Evolutionary conservation across 371 early-diverging fungal species (phyloP), one percentile per base, ranked within the genome.

Genomic region (Mortierella polycephala): DNA sequence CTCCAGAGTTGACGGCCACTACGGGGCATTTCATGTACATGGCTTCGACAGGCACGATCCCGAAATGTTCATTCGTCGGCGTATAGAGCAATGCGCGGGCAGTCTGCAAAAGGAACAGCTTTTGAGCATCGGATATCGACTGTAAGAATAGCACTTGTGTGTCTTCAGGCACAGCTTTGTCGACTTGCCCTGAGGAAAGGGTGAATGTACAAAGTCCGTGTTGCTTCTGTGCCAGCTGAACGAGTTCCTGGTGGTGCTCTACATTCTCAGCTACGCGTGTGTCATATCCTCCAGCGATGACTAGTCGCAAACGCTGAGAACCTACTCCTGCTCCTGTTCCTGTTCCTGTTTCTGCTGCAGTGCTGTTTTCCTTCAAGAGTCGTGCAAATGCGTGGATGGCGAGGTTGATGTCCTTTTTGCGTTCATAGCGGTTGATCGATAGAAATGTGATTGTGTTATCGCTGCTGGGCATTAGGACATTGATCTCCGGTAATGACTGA

Each of bases 31-130:
- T 81, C 44, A 88, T 87, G 81, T 94, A 95, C 99, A 98, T 98
- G 59, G 96, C 95, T 74, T 98, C 99, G 0, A 98, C 89, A 5
- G 99, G 99, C 13, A 95, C 96, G 60, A 98, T 96, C 0, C 98
- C 98, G 80, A 98, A 95, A 75, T 98, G 98, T 81, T 98, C 99
- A 74, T 93, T 88, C 16, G 88, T 84, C 12, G 99, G 99, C 18
- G 99, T 98, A 83, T 98, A 98, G 1, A 98, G 71, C 37, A 96
- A 83, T 5, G 91, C 85, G 10, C 75, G 64, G 1, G 96, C 87
- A 4, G 79, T 64, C 2, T 83, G 67, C n/a, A 98, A 82, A 23
- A 98, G 80, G 59, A 80, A 91, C 5, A 91, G 85, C 18, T 96
- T 89, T 80, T 95, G 94, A 14, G 88, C 82, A 64, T 96, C 95